Conservation (phyloP, 73 alveolate species). For the Tetrahymena borealis region DNA sequence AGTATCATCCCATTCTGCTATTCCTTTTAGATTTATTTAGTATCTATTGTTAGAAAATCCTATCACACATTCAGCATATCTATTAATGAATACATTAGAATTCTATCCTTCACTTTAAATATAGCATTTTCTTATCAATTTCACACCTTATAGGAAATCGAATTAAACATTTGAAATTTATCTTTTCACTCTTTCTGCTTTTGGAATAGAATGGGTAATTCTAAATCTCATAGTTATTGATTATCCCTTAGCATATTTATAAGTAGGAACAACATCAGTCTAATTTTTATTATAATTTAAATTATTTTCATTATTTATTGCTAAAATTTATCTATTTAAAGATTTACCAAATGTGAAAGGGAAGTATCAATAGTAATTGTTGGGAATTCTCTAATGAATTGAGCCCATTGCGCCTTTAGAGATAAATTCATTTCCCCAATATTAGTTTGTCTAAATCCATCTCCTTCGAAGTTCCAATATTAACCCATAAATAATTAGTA, state of each 20-base stretch:
- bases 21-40: not conserved
- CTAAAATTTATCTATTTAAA: too few species aligned
- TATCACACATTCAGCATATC: not conserved
- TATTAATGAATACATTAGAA: not conserved
- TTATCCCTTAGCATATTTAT: not conserved
- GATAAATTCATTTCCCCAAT: not conserved
- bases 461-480: not conserved
- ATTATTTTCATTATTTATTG: too few species aligned
- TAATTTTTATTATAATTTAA: not conserved
- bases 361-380: not conserved
- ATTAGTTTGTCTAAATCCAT: not conserved
- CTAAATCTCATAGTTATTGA: not conserved
- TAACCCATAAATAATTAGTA: not conserved
- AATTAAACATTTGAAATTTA: not conserved
- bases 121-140: not conserved
- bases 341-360: not conserved
- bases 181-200: not conserved
- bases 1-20: not conserved
- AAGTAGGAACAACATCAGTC: not conserved
- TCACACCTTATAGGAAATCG: not conserved
- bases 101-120: not conserved
- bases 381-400: not conserved
- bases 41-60: not conserved
- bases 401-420: not conserved
- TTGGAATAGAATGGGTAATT: not conserved